Conservation (phyloP, 2,329 filamentous ascomycete genomes). For the Arthrobotrys pseudoclavata region DNA sequence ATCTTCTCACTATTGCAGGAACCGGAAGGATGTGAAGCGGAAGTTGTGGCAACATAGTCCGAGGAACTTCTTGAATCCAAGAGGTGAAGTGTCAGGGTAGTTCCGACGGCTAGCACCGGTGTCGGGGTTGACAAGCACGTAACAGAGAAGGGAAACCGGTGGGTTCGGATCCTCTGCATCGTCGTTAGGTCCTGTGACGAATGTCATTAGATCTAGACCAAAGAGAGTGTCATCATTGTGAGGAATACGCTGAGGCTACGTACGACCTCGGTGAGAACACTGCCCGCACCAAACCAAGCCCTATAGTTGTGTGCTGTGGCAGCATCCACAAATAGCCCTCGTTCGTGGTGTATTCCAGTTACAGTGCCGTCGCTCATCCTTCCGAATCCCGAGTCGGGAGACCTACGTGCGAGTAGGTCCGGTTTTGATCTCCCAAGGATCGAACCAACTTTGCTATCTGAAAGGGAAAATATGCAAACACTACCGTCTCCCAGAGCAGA, state of each 20-base stretch:
- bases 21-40: neutral
- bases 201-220: neutral
- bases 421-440: constrained; percentile 57
- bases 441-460: constrained; percentile 50
- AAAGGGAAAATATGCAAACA: constrained; percentile 61
- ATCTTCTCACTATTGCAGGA: constrained; percentile 4
- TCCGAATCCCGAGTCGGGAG: constrained; percentile 18
- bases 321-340: constrained; percentile 60
- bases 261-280: constrained; percentile 53
- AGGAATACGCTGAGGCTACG: neutral
- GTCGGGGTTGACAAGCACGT: constrained; percentile 81
- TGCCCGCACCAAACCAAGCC: constrained; percentile 54
- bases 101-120: constrained; percentile 82
- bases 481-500: constrained; percentile 61
- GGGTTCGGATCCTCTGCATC: constrained; percentile 61
- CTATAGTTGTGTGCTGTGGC: constrained; percentile 45
- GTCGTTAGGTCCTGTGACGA: constrained; percentile 57
- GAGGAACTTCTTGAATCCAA: constrained; percentile 76
- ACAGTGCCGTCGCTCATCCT: neutral
- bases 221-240: neutral
- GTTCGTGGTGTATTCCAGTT: constrained; percentile 38
- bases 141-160: constrained; percentile 81
- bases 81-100: constrained; percentile 82
- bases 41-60: constrained; percentile 28
- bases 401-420: constrained; percentile 40